These are phyloP conservation scores for Amorphotheca resinae DNA, from an alignment of 495 filamentous ascomycete genomes.

Conservation along the genomic window DNA sequence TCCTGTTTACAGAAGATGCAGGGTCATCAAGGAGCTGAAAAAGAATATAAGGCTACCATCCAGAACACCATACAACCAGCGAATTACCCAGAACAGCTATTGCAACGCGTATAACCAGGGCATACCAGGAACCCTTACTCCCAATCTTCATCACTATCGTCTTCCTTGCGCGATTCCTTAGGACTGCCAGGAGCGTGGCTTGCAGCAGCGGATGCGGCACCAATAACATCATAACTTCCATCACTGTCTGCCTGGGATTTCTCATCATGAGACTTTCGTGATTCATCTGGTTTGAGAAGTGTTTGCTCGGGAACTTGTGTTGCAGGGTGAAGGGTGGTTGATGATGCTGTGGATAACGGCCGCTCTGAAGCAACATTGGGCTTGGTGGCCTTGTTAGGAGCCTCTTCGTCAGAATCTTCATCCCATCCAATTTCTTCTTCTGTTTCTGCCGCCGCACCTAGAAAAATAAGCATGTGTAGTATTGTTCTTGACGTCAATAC, in stretches of 20 bases:
- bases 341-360: constrained; percentile 35
- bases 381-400: constrained; percentile 13
- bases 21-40: neutral
- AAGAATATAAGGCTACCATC: constrained; percentile 4
- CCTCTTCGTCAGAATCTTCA: constrained; percentile 60
- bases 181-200: constrained; percentile 71
- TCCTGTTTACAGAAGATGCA: constrained; percentile 6
- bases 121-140: constrained; percentile 45
- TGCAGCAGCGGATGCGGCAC: constrained; percentile 58
- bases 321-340: constrained; percentile 39
- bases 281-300: constrained; percentile 45
- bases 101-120: constrained; percentile 6
- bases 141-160: constrained; percentile 62
- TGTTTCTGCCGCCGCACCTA: constrained; percentile 44
- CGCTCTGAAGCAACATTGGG: constrained; percentile 21
- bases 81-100: neutral
- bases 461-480: constrained; percentile 13
- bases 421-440: constrained; percentile 81
- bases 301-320: constrained; percentile 20
- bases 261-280: constrained; percentile 73
- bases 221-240: constrained; percentile 83
- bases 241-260: constrained; percentile 80
- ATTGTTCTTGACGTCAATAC: constrained; percentile 6
- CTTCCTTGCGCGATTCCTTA: constrained; percentile 43
- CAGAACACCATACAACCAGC: constrained; percentile 6